phyloP scores from a whole-genome alignment of 352 stramenopile species.

The Phytophthora idaei region DNA sequence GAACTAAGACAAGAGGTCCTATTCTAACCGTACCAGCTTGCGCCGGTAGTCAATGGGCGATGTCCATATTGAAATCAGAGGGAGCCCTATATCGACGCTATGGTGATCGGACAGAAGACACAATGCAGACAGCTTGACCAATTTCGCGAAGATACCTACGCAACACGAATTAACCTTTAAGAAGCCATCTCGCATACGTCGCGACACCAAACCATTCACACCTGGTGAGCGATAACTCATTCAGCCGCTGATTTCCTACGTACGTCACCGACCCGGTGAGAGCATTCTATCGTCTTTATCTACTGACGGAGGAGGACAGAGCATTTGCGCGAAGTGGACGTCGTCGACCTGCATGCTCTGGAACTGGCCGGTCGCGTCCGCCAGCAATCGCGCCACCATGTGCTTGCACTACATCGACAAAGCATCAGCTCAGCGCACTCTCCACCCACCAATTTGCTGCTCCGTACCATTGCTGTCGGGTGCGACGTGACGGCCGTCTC shows the following conservation, averaged over 20 bases:
- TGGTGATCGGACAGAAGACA: too few species aligned
- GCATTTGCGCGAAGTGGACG: slow-evolving; percentile 63
- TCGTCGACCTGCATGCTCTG: slow-evolving; percentile 59
- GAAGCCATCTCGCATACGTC: background rate
- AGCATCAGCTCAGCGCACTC: background rate
- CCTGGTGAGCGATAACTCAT: background rate
- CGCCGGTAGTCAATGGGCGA: too few species aligned
- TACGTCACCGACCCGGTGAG: slow-evolving; percentile 10
- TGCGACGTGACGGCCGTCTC: slow-evolving; percentile 39
- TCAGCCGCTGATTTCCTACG: background rate
- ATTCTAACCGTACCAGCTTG: too few species aligned
- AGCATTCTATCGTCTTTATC: slow-evolving; percentile 9
- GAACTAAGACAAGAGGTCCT: too few species aligned
- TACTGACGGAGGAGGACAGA: slow-evolving; percentile 38
- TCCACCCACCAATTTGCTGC: background rate
- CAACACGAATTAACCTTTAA: too few species aligned
- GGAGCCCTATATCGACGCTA: too few species aligned
- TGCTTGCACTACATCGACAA: slow-evolving; percentile 65
- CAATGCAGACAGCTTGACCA: too few species aligned
- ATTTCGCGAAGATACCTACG: too few species aligned
- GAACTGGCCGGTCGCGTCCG: slow-evolving; percentile 55
- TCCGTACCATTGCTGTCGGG: slow-evolving; percentile 59
- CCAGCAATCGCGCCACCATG: slow-evolving; percentile 65
- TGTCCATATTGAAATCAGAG: too few species aligned
- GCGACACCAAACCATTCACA: background rate